Evolutionary conservation across 1,139 yeast species (phyloP), one percentile per base, ranked within the genome.

Genomic region (Candida buenavistaensis): DNA sequence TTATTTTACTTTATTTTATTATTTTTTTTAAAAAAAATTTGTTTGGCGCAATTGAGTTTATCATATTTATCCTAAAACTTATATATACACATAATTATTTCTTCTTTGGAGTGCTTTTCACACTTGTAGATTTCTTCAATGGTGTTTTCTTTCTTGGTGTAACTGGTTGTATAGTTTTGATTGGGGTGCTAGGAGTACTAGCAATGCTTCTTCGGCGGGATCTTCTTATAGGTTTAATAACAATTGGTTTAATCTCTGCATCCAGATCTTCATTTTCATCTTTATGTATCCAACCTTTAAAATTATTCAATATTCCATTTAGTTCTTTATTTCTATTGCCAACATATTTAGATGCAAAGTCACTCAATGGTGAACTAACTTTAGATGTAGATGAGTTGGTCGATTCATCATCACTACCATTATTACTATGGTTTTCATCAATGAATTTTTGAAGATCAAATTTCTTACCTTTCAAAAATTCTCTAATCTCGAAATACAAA

Each of bases 401-500:
- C n/a, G 34, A 32, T 15, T 33, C 35, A 19, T 21, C 30, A 26
- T 28, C 35, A 29, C 33, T 33, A 15, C 64, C 72, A 45, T 64
- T 54, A 21, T 41, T 39, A 25, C 31, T 33, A 14, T 23, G 29
- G 26, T 35, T 29, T 33, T 47, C 52, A 9, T 65, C 70, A 37
- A 58, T 52, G 30, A 57, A 52, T 26, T 57, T 55, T 22, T 56
- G 57, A 14, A 57, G 56, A 35, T 52, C 78, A 57, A 57, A 67
- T 64, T 70, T 75, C 55, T 68, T 68, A 7, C 76, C 72, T 45
- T 78, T 68, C 56, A 88, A 64, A 48, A 83, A 79, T 55, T 84
- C 92, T 45, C 92, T 68, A 22, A 84, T 85, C 57, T 89, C 95
- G 46, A 85, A 80, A 57, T 88, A 87, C 39, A 88, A 65, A 57